Base-by-base conservation (phyloP, 2,329 filamentous ascomycete species). In the Capronia epimyces region DNA sequence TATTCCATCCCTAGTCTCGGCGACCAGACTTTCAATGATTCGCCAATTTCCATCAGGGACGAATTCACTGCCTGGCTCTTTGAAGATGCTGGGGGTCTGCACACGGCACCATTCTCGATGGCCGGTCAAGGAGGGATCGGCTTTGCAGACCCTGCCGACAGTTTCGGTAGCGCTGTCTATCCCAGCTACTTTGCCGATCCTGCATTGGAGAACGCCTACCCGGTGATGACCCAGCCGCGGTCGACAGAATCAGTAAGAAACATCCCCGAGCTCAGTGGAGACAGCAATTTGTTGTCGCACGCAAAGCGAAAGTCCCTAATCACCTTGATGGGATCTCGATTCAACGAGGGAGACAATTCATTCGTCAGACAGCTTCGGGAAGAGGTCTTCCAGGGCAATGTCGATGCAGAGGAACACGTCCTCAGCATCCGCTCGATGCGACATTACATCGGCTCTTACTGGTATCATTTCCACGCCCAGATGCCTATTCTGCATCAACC, bases 401-500 rank as follows among this genome's bases (percentile, higher is more conserved):
- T 84, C 46, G 80, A 82, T 49, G 72, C 76, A 41, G 72, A 78
- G 42, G 68, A 69, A 21, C 81, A 84, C 62, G 75, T 81, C 20
- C 73, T 97, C 55, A 95, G 91, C 67, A 77, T 89, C 62, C 82
- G 85, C 61, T 96, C 95, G 86, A 94, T 97, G 86, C 89, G 95
- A 69, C 84, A 84, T 3, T 97, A 95, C 64, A 89, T 95, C 58
- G 80, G 83, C 10, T 94, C 89, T 1, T 98, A 93, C 68, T 98
- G 91, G 91, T 77, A 86, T 46, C 86, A 96, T 66, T 95, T 96
- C 64, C 93, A 93, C 66, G 85, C 90, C 46, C 93, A 97, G 66
- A 78, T 97, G 58, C 93, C 91, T 0, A 95, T 98, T 53, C 75
- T 97, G 39, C 91, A 98, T 68, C 88, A 89, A 64, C 89, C 93